Conservation (phyloP, 805 yeast genomes). For the Candida coquimbonensis region DNA sequence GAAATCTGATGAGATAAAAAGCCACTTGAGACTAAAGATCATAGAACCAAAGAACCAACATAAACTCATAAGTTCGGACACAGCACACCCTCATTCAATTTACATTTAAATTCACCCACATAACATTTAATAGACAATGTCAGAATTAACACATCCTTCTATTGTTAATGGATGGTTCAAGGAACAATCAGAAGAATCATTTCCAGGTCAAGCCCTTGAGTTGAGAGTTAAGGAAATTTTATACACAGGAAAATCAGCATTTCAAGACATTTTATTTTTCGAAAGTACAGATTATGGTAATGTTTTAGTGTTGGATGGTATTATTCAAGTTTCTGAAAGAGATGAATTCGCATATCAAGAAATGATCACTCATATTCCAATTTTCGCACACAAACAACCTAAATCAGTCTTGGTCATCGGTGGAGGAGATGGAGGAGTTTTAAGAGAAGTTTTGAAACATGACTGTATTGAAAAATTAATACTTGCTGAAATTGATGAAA, state of each 20-base stretch:
- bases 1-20: no score
- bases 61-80: no score
- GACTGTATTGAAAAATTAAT: constrained; percentile 55
- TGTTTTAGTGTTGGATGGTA: constrained; percentile 84
- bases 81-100: not conserved
- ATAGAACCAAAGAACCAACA: no score
- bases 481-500: constrained; percentile 84
- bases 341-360: constrained; percentile 95
- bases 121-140: not conserved
- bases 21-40: no score
- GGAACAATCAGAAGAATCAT: constrained; percentile 60
- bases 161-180: constrained; percentile 72
- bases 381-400: constrained; percentile 72
- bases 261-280: constrained; percentile 73
- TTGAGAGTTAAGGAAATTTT: constrained; percentile 57
- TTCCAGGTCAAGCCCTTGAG: constrained; percentile 83
- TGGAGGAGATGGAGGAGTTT: constrained; percentile 95
- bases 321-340: constrained; percentile 83
- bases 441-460: constrained; percentile 82
- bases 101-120: not conserved
- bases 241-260: constrained; percentile 60
- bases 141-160: constrained; percentile 22
- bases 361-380: constrained; percentile 77
- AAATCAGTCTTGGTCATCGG: constrained; percentile 79
- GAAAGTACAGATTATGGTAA: constrained; percentile 73